Evolutionary conservation across 805 yeast species (phyloP).

Genomic region (Ogataea methanolica): DNA sequence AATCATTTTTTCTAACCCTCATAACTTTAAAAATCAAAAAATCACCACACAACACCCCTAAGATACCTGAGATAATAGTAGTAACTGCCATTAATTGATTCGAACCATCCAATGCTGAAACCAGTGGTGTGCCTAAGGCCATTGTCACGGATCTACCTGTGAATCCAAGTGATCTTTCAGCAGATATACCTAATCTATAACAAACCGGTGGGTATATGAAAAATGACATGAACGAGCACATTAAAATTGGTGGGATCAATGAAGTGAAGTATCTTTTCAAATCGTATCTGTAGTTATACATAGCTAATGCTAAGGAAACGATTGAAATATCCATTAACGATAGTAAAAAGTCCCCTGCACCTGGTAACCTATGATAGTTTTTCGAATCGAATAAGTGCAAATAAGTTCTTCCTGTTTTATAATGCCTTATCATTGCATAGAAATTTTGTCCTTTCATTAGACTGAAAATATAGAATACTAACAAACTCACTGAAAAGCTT

Average conservation of each 20-base stretch:
- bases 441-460: constrained; percentile 49
- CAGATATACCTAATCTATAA: constrained; percentile 56
- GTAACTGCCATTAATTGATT: constrained; percentile 72
- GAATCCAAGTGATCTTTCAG: constrained; percentile 63
- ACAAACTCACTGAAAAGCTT: constrained; percentile 58
- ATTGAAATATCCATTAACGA: constrained; percentile 74
- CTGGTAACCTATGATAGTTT: constrained; percentile 49
- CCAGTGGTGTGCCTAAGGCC: constrained; percentile 75
- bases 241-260: constrained; percentile 54
- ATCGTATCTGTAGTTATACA: constrained; percentile 69
- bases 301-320: constrained; percentile 70
- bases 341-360: constrained; percentile 73
- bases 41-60: constrained; percentile 68
- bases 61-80: constrained; percentile 70
- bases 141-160: constrained; percentile 76
- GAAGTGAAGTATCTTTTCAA: constrained; percentile 53
- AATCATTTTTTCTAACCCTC: constrained; percentile 56
- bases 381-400: constrained; percentile 47
- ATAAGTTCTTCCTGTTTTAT: constrained; percentile 68
- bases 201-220: constrained; percentile 70
- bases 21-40: constrained; percentile 39
- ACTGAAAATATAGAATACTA: constrained; percentile 58
- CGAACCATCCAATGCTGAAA: constrained; percentile 62
- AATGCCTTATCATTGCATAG: constrained; percentile 44
- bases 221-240: constrained; percentile 53